phyloP scores from a whole-genome alignment of 176 grass and related monocot species.

The Saccharum officinarum region DNA sequence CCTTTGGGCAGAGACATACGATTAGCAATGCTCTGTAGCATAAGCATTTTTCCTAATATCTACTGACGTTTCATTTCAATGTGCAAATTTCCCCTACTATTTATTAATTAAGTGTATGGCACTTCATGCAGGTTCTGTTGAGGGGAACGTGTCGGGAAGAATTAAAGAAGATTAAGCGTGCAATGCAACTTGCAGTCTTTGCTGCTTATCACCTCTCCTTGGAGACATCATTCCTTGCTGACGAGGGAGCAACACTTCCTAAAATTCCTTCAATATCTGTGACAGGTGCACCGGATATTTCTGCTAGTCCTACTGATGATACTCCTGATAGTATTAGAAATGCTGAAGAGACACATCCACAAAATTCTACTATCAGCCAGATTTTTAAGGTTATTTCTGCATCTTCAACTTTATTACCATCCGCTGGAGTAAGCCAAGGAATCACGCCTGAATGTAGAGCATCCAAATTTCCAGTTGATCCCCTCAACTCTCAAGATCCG shows the following conservation, averaged over 20 bases:
- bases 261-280: conserved; percentile 41
- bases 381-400: conserved; percentile 31
- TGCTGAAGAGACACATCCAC: conserved; percentile 28
- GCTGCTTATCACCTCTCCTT: conserved; percentile 89
- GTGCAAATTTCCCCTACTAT: neutral
- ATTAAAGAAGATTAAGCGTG: conserved; percentile 80
- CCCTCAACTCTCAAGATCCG: conserved; percentile 9
- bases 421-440: conserved; percentile 10
- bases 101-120: conserved; percentile 18
- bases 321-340: conserved; percentile 11
- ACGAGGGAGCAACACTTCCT: conserved; percentile 73
- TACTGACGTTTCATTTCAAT: conserved; percentile 10
- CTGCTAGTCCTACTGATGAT: conserved; percentile 21
- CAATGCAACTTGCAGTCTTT: conserved; percentile 70
- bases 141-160: conserved; percentile 67
- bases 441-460: conserved; percentile 13
- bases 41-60: neutral
- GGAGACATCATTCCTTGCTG: conserved; percentile 83
- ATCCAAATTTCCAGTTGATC: conserved; percentile 24
- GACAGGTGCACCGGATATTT: conserved; percentile 9
- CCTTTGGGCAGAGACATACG: neutral
- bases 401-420: conserved; percentile 34
- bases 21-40: neutral
- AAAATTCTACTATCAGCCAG: conserved; percentile 27
- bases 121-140: conserved; percentile 63